Evolutionary conservation across 257 asterid species (phyloP).

Genomic region (Ajuga chamaepitys): DNA sequence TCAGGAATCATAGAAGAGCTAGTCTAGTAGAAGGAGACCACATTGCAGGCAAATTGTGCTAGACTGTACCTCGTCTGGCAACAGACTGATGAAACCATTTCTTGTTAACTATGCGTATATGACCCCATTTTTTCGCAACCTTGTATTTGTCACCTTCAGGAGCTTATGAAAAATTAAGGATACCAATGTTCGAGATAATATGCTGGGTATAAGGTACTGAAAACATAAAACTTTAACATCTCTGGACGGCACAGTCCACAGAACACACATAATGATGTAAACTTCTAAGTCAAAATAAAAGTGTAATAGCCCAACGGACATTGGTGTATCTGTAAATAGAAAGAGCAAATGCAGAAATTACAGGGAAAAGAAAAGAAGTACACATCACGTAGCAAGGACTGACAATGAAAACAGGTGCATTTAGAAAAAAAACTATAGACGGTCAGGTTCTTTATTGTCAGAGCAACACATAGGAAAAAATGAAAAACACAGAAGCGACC

Average conservation of each 20-base stretch:
- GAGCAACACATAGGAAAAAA: neutral
- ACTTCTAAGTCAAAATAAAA: neutral
- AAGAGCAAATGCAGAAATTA: neutral
- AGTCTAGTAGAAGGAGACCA: constrained; percentile 12
- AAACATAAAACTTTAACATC: neutral
- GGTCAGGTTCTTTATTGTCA: neutral
- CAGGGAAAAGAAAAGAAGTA: constrained; percentile 8
- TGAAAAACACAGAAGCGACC: neutral
- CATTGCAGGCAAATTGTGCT: constrained; percentile 15
- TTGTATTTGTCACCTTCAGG: constrained; percentile 91
- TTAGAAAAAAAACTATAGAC: neutral
- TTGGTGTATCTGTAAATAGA: neutral
- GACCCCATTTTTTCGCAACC: constrained; percentile 91
- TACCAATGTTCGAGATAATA: constrained; percentile 12
- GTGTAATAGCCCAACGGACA: too few species aligned
- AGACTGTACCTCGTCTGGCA: constrained; percentile 72
- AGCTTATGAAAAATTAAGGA: constrained; percentile 66
- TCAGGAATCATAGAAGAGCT: constrained; percentile 21
- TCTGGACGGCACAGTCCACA: constrained; percentile 3
- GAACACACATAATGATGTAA: constrained; percentile 8
- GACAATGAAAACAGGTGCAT: neutral
- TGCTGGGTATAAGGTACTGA: constrained; percentile 6
- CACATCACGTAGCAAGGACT: constrained; percentile 10
- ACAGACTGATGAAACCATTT: constrained; percentile 90
- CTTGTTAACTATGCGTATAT: constrained; percentile 46